Conservation (phyloP, 2,329 filamentous ascomycete genomes). For the Stromatinia cepivora region DNA sequence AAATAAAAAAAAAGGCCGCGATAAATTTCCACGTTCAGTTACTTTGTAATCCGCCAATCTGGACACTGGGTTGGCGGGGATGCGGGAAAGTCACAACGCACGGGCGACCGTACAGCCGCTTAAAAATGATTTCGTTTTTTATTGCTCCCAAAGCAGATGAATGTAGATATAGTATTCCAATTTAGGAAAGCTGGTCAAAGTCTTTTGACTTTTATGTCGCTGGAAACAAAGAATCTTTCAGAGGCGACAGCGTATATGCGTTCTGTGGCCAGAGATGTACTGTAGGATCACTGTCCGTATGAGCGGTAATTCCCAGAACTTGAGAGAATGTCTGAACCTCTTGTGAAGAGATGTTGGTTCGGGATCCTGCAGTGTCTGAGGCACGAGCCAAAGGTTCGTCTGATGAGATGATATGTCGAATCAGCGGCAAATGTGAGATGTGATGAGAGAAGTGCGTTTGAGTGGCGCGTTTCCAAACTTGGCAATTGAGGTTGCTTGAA, state of each 20-base stretch:
- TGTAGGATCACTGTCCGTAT: background rate
- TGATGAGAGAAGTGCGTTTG: constrained; percentile 10
- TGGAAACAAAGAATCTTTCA: background rate
- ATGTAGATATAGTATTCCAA: background rate
- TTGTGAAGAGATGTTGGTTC: constrained; percentile 27
- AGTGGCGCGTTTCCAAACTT: constrained; percentile 16
- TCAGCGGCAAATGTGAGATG: constrained; percentile 19
- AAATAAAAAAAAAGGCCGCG: background rate
- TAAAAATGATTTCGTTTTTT: constrained; percentile 28
- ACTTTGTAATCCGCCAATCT: constrained; percentile 35
- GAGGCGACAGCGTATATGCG: background rate
- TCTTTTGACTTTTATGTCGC: background rate
- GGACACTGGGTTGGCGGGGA: constrained; percentile 33
- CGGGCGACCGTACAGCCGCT: constrained; percentile 35
- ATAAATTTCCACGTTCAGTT: constrained; percentile 30
- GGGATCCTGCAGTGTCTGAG: constrained; percentile 34
- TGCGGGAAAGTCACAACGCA: constrained; percentile 35
- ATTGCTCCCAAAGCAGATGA: constrained; percentile 17
- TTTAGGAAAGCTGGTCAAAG: background rate
- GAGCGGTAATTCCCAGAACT: background rate
- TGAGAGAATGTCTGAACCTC: constrained; percentile 4
- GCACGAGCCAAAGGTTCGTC: constrained; percentile 41
- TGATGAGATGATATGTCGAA: constrained; percentile 30
- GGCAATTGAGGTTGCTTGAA: background rate
- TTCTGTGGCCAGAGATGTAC: background rate